A percentile compares a stretch with the other conserved stretches of the same genome.
Conservation (phyloP, 2,329 filamentous ascomycete species). For the Paracamarosporium sp. region DNA sequence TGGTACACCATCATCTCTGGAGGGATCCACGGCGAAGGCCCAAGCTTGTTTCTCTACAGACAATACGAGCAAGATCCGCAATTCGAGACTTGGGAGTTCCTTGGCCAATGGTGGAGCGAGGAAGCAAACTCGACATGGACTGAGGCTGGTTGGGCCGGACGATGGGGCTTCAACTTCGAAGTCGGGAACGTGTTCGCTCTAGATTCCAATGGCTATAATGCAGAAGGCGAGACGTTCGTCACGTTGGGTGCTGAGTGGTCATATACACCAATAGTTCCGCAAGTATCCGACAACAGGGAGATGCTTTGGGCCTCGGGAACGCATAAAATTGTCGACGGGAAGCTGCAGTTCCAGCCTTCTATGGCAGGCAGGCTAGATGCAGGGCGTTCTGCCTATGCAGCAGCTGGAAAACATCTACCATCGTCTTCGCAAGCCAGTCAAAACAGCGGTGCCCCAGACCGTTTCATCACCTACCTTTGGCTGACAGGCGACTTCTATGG, state of each 20-base stretch:
- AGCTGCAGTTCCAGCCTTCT: constrained; percentile 42
- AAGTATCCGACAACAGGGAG: constrained; percentile 49
- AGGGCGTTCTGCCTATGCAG: constrained; percentile 52
- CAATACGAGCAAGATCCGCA: constrained; percentile 40
- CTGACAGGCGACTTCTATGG: constrained; percentile 53
- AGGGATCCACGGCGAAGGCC: constrained; percentile 49
- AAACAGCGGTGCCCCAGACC: constrained; percentile 49
- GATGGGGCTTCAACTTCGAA: constrained; percentile 55
- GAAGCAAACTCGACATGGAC: constrained; percentile 33
- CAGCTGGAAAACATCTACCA: constrained; percentile 51
- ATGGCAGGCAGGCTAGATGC: constrained; percentile 54
- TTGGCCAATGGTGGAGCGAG: constrained; percentile 52
- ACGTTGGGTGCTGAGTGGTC: constrained; percentile 55
- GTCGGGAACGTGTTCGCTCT: constrained; percentile 53
- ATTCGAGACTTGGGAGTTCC: constrained; percentile 49
- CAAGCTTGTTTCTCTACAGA: constrained; percentile 50
- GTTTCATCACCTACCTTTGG: constrained; percentile 53
- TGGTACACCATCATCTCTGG: constrained; percentile 51
- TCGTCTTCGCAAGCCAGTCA: constrained; percentile 47
- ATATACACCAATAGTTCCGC: constrained; percentile 46
- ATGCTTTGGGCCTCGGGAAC: constrained; percentile 53
- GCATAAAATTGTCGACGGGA: constrained; percentile 35
- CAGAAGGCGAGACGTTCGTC: constrained; percentile 48
- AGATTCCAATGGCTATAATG: constrained; percentile 48
- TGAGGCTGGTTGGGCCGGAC: constrained; percentile 26